Evolutionary conservation across 1,139 yeast genomes (phyloP).

Genomic region (Arxiozyma bovina): DNA sequence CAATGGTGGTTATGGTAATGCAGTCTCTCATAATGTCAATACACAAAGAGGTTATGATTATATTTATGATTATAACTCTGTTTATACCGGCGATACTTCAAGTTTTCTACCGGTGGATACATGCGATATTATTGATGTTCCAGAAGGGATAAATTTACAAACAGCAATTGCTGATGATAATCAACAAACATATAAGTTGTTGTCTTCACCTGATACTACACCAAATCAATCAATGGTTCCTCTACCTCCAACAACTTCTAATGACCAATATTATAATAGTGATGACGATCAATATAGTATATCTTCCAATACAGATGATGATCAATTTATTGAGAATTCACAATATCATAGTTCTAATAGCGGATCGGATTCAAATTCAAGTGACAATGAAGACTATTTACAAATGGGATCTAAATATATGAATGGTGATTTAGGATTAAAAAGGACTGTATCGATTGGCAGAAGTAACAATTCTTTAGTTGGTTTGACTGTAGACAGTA

Average conservation of each 20-base stretch:
- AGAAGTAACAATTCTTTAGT: conserved; percentile 22
- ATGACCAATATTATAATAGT: conserved; percentile 6
- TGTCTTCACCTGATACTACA: background rate
- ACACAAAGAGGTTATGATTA: conserved; percentile 74
- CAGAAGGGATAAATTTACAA: conserved; percentile 32
- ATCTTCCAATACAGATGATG: conserved; percentile 21
- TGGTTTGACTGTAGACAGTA: conserved; percentile 14
- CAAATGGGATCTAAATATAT: background rate
- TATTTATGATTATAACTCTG: conserved; percentile 81
- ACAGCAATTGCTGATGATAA: conserved; percentile 24
- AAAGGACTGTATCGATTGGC: conserved; percentile 26
- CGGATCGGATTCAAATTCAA: conserved; percentile 22
- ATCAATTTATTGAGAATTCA: conserved; percentile 35
- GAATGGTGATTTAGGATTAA: conserved; percentile 14
- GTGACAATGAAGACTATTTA: conserved; percentile 27
- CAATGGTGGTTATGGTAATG: conserved; percentile 38
- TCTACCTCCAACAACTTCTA: background rate
- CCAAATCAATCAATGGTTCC: background rate
- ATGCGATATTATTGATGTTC: conserved; percentile 40
- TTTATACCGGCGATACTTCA: conserved; percentile 49
- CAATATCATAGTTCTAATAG: conserved; percentile 31
- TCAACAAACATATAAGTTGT: conserved; percentile 4
- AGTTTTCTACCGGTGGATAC: conserved; percentile 28
- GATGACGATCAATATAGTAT: conserved; percentile 11
- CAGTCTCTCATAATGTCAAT: conserved; percentile 67